Conservation (phyloP, 176 grass and related monocot species). For the Zizania latifolia region DNA sequence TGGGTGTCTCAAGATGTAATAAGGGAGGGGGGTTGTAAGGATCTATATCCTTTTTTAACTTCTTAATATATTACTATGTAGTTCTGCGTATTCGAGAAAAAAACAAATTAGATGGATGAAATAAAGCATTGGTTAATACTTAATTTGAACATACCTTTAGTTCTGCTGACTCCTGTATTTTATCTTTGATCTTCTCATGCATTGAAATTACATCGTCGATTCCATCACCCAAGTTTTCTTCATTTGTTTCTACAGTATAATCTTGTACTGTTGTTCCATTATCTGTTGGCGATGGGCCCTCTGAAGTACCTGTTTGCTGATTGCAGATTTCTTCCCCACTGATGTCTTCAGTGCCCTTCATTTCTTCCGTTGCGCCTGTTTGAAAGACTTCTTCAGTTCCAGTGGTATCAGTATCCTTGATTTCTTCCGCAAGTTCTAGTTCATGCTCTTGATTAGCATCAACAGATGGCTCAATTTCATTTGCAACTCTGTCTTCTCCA, state of each 20-base stretch:
- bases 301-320: background rate
- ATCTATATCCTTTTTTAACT: no score
- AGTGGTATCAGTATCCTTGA: slow-evolving; percentile 4
- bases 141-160: slow-evolving; percentile 28
- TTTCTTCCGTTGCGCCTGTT: slow-evolving; percentile 10
- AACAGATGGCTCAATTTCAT: slow-evolving; percentile 2
- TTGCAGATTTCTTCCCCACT: slow-evolving; percentile 6
- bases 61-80: no score
- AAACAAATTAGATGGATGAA: background rate
- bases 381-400: slow-evolving; percentile 17
- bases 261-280: slow-evolving; percentile 2
- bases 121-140: background rate
- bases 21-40: no score
- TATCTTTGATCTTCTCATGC: slow-evolving; percentile 13
- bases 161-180: slow-evolving; percentile 9
- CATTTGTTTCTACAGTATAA: slow-evolving; percentile 6
- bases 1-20: no score
- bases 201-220: background rate
- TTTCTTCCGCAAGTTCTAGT: slow-evolving; percentile 15
- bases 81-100: no score
- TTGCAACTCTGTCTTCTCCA: slow-evolving; percentile 11
- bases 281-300: slow-evolving; percentile 22
- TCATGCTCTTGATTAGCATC: slow-evolving; percentile 16
- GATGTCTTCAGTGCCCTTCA: background rate
- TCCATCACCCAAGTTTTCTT: slow-evolving; percentile 15